These are phyloP conservation scores for Aphanomyces euteiches DNA, from an alignment of 352 stramenopile genomes.

Conservation along the genomic window DNA sequence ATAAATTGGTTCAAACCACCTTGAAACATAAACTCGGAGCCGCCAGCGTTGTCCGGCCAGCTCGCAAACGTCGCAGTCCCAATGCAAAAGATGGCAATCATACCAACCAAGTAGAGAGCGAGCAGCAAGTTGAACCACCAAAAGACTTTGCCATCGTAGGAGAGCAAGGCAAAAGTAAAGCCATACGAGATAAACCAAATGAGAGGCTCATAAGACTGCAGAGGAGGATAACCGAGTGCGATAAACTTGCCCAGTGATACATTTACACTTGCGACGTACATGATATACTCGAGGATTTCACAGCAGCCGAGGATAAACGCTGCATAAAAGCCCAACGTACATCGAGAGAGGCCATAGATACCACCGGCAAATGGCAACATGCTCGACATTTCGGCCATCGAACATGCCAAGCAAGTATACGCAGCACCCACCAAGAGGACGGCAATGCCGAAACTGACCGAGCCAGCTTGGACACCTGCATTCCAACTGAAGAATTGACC, in stretches of 20 bases:
- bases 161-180: slow-evolving; percentile 32
- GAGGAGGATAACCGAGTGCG: slow-evolving; percentile 24
- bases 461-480: slow-evolving; percentile 31
- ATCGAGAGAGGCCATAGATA: slow-evolving; percentile 39
- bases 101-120: slow-evolving; percentile 35
- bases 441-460: slow-evolving; percentile 33
- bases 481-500: slow-evolving; percentile 44
- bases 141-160: slow-evolving; percentile 35
- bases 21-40: slow-evolving; percentile 30
- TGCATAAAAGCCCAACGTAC: slow-evolving; percentile 39
- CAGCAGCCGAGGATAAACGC: slow-evolving; percentile 40
- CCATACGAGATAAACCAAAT: slow-evolving; percentile 36
- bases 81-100: slow-evolving; percentile 39
- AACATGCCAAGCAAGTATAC: slow-evolving; percentile 39
- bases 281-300: slow-evolving; percentile 41
- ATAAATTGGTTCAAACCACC: slow-evolving; percentile 35
- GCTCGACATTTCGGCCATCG: slow-evolving; percentile 37
- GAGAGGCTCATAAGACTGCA: slow-evolving; percentile 31
- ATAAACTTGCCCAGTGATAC: slow-evolving; percentile 36
- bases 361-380: slow-evolving; percentile 39
- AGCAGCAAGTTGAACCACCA: slow-evolving; percentile 39
- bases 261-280: slow-evolving; percentile 36
- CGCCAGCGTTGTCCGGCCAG: slow-evolving; percentile 32
- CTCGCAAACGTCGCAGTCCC: slow-evolving; percentile 35
- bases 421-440: slow-evolving; percentile 34